A percentile compares a stretch with the other conserved stretches of the same genome.
Conservation (phyloP, 23 red algal genomes). For the Gracilaria caudata region DNA sequence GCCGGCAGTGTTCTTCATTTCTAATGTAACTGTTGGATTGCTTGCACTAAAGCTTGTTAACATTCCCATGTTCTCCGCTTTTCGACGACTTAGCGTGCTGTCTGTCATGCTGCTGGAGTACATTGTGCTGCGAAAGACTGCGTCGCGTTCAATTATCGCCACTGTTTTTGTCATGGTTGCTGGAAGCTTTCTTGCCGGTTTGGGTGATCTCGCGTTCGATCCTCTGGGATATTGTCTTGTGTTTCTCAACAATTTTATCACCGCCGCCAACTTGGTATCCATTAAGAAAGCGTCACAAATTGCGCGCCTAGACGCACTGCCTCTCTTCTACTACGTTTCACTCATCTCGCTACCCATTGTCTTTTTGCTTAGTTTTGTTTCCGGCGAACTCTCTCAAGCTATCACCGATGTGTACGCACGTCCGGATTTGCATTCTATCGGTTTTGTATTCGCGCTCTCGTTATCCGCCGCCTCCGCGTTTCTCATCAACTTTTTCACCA, state of each 20-base stretch:
- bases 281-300: constrained; percentile 73
- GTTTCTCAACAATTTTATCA: constrained; percentile 94
- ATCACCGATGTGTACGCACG: constrained; percentile 54
- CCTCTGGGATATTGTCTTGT: constrained; percentile 85
- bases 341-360: constrained; percentile 81
- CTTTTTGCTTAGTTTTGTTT: constrained; percentile 54
- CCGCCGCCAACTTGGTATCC: constrained; percentile 85
- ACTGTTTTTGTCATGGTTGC: constrained; percentile 87
- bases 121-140: constrained; percentile 65
- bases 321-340: constrained; percentile 86
- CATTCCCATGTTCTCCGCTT: constrained; percentile 96
- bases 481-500: constrained; percentile 94
- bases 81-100: constrained; percentile 90
- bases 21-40: constrained; percentile 81
- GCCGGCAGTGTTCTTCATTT: constrained; percentile 67
- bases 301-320: constrained; percentile 69
- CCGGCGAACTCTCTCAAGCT: constrained; percentile 52
- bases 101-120: constrained; percentile 86
- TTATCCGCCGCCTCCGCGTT: constrained; percentile 88
- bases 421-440: constrained; percentile 46
- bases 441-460: constrained; percentile 70
- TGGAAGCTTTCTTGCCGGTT: constrained; percentile 84
- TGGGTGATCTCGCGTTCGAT: constrained; percentile 81
- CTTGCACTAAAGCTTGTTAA: constrained; percentile 82
- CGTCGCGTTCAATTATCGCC: constrained; percentile 39